A percentile compares a stretch with the other conserved stretches of the same genome.
Evolutionary conservation across 495 filamentous ascomycete species (phyloP).

Genomic region (Hyaloscypha variabilis): DNA sequence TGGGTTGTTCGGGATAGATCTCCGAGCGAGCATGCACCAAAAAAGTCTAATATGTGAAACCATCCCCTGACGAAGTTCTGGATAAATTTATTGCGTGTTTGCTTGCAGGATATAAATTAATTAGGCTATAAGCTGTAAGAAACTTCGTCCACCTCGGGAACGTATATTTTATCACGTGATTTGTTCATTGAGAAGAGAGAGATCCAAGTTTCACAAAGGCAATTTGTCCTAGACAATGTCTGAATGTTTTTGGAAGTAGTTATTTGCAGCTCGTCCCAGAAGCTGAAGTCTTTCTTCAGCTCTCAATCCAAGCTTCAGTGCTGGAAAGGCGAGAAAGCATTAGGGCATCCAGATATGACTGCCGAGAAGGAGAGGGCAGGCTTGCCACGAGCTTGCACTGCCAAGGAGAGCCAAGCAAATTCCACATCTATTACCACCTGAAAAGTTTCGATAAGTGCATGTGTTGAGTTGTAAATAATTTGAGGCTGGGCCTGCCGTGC

Average conservation of each 20-base stretch:
- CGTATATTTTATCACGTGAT: background rate
- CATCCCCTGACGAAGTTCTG: background rate
- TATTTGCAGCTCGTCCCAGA: too few relatives aligned
- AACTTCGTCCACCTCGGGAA: background rate
- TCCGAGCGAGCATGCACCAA: background rate
- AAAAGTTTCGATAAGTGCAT: background rate
- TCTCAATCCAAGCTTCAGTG: too few relatives aligned
- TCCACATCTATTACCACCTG: background rate
- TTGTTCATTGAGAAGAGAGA: background rate
- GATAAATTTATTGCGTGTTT: background rate
- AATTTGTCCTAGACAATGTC: too few relatives aligned
- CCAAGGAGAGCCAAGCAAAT: background rate
- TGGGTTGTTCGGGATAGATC: background rate
- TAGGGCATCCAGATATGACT: background rate
- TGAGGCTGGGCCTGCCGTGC: background rate
- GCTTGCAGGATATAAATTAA: background rate
- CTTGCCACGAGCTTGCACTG: background rate
- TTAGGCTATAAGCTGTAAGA: background rate
- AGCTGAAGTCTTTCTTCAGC: too few relatives aligned
- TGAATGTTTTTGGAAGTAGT: too few relatives aligned
- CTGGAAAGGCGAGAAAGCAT: too few relatives aligned
- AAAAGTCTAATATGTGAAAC: background rate
- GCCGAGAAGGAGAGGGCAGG: background rate
- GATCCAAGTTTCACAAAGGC: too few relatives aligned
- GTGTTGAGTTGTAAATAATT: background rate